phyloP scores from a whole-genome alignment of 352 stramenopile genomes.

The Phytopythium sindhum region DNA sequence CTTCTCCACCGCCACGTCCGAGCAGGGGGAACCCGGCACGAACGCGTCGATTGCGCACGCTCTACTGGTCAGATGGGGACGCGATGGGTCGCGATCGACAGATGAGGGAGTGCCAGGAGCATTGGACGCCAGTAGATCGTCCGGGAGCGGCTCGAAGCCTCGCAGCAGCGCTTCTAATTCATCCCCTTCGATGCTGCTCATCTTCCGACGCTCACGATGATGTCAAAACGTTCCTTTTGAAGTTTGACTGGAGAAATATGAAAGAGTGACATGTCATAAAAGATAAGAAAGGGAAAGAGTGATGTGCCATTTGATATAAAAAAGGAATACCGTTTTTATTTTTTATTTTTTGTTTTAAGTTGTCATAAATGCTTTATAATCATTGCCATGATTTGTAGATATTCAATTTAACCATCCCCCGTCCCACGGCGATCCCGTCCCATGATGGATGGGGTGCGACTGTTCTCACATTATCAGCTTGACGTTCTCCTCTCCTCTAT shows the following conservation, averaged over 20 bases:
- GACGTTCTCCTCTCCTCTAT: too few relatives aligned
- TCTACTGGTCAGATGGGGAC: neutral
- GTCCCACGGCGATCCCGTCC: neutral
- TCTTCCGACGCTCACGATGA: too few relatives aligned
- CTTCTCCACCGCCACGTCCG: neutral
- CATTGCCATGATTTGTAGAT: too few relatives aligned
- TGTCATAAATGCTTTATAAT: too few relatives aligned
- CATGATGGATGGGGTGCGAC: neutral
- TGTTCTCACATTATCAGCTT: neutral
- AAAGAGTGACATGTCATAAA: neutral
- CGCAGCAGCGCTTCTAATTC: slow-evolving; percentile 4
- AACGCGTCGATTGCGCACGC: neutral
- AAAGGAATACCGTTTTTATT: too few relatives aligned
- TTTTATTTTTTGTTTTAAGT: too few relatives aligned
- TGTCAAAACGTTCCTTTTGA: too few relatives aligned
- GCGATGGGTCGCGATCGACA: neutral
- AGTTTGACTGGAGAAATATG: neutral
- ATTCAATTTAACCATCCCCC: too few relatives aligned
- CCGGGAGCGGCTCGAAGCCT: slow-evolving; percentile 6
- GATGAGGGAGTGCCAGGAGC: neutral
- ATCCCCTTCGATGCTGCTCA: neutral
- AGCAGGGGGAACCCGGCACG: neutral
- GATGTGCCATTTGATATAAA: too few relatives aligned
- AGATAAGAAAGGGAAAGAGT: too few relatives aligned
- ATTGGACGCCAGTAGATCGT: neutral